Base-by-base conservation (phyloP, 2,329 filamentous ascomycete genomes). In the Penicillium sp. region DNA sequence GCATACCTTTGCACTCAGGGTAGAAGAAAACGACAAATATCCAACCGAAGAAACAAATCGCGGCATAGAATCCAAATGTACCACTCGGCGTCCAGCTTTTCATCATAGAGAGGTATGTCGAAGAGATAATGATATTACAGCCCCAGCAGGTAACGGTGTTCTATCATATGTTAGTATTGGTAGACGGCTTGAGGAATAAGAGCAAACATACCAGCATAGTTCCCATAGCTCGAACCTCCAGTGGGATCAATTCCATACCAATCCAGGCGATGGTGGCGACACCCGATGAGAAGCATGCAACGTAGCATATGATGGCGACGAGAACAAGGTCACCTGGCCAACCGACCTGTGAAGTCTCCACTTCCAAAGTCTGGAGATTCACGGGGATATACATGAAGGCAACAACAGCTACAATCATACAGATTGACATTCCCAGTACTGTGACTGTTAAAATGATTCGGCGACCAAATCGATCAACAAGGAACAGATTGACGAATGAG, bases 1-100 rank as follows among this genome's bases (percentile, higher is more conserved):
- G 78, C 75, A 85, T 79, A 11, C 82, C 81, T 61, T 83, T 82
- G 2, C 82, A 81, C 59, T 84, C 80, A 0, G 81, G 81, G 62
- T 83, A 84, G 62, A 72, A 82, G 69, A 82, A 78, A 53, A 78
- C 75, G 25, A 83, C 75, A 54, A 78, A 72, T 5, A 81, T 43
- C 72, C 76, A 80, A 7, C 80, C 80, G 37, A 80, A 61, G 54
- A 79, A 74, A 61, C 79, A 83, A 26, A 83, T 79, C 0, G 71
- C 78, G 1, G 79, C 76, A 55, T 83, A 83, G 64, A 83, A 83
- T 4, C 78, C 80, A 57, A 83, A 83, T 0, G 80, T 76, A 1
- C 81, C 80, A 7, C 72, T 77, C 0, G 80, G 79, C 0, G 80
- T 82, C 48, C 74, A 78, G 19, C 67, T 70, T 61, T 82, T 75